Conservation (phyloP, 129 eudicot species). For the Helichrysum umbraculigerum region DNA sequence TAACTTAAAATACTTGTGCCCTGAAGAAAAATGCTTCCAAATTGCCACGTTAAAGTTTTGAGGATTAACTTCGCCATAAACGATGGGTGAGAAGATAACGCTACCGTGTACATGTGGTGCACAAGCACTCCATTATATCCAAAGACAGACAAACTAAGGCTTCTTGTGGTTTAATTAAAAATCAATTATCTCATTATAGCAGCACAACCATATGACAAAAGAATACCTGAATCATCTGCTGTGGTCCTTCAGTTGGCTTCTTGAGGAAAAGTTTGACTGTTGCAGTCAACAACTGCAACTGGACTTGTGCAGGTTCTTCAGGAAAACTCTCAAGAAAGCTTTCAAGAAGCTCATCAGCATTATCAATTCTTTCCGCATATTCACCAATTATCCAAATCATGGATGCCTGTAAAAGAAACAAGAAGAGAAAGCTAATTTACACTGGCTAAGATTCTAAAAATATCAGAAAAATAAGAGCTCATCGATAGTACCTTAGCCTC, state of each 20-base stretch:
- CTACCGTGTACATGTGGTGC: too few relatives aligned
- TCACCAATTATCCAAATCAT: slow-evolving; percentile 99
- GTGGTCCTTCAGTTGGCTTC: slow-evolving; percentile 97
- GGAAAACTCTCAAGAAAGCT: slow-evolving; percentile 89
- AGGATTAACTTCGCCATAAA: neutral
- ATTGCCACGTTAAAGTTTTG: neutral
- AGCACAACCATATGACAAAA: slow-evolving; percentile 17
- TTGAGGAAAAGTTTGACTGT: slow-evolving; percentile 90
- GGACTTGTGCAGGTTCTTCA: slow-evolving; percentile 97
- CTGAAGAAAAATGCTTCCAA: neutral
- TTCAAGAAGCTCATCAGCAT: slow-evolving; percentile 93
- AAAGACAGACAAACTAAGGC: neutral
- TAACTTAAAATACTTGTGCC: neutral
- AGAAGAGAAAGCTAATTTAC: neutral
- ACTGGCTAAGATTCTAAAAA: slow-evolving; percentile 2
- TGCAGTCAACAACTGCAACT: slow-evolving; percentile 88
- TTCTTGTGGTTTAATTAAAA: neutral
- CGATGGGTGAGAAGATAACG: neutral
- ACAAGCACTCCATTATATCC: neutral
- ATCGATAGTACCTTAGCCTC: slow-evolving; percentile 74
- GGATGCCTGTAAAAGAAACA: slow-evolving; percentile 57
- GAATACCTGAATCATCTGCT: slow-evolving; percentile 91
- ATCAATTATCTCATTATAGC: neutral
- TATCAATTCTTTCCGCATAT: slow-evolving; percentile 96
- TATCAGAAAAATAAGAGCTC: slow-evolving; percentile 4